These are phyloP conservation scores for Colletotrichum tofieldiae DNA, from an alignment of 2,329 filamentous ascomycete species.

Conservation along the genomic window DNA sequence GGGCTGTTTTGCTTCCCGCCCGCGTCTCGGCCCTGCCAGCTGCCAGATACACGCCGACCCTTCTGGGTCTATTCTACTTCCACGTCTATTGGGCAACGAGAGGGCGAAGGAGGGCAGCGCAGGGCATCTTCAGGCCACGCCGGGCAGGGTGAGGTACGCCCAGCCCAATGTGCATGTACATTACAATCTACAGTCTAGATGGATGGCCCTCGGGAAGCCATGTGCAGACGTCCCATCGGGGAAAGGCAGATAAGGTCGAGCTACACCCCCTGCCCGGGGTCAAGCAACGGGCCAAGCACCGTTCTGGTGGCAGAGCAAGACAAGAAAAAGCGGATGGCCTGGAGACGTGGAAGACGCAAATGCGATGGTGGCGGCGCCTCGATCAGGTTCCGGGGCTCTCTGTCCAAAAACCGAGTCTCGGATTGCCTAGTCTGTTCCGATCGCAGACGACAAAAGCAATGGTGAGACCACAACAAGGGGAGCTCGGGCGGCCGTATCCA, in stretches of 20 bases:
- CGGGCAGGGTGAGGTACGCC: no score
- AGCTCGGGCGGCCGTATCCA: background rate
- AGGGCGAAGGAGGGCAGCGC: no score
- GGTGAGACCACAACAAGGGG: conserved; percentile 1
- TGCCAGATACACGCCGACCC: background rate
- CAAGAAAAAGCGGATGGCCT: conserved; percentile 1
- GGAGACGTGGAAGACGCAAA: background rate
- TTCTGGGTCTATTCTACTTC: no score
- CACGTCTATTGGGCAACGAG: no score
- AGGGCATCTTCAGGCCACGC: no score
- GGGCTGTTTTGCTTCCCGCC: conserved; percentile 1
- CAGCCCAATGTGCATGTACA: no score
- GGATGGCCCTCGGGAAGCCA: no score
- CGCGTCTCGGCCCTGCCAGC: background rate
- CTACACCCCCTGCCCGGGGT: background rate
- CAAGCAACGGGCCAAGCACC: background rate
- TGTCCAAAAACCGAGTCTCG: conserved; percentile 9
- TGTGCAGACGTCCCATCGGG: no score
- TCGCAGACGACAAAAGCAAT: conserved; percentile 31
- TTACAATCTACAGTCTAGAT: no score
- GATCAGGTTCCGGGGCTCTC: conserved; percentile 21
- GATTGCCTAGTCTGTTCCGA: conserved; percentile 6
- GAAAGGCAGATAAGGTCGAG: background rate
- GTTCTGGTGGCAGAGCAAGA: conserved; percentile 1
- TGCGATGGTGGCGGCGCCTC: conserved; percentile 26